Base-by-base conservation (phyloP, 768 basidiomycete genomes). In the Termitomyces sp. region DNA sequence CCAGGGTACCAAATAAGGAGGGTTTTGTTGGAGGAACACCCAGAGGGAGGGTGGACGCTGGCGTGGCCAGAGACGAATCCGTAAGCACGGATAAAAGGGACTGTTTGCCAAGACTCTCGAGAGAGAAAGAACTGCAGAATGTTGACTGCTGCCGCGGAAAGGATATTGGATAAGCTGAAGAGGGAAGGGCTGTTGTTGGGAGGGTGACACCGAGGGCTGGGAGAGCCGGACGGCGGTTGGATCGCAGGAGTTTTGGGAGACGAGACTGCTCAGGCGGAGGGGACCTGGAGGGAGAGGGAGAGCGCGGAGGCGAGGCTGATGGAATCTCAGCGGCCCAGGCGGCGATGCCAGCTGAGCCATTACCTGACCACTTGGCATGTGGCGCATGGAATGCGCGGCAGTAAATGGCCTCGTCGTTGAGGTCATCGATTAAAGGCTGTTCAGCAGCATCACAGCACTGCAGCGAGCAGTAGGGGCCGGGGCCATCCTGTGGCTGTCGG, bases 1-100 rank as follows among this genome's bases (percentile, higher is more conserved):
- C 70, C 46, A 81, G 69, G 5, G 69, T 59, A 53, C 69, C 74
- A 46, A 80, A 65, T 2, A 74, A 63, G 0, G 78, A 74, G 12
- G 66, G 59, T 56, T 59, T 59, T 12, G 60, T 55, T 9, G 61
- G 53, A 13, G 70, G 67, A 13, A 82, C 72, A 62, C 78, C 65
- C 56, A 72, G 55, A 46, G 70, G 65, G 47, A 68, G 63, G 61
- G 72, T 67, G 57, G 76, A 82, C 56, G 69, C 72, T 18, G 77
- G 82, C 24, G 84, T 84, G 0, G 80, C 73, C 60, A 85, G 69
- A 49, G 80, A 79, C 0, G 82, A 79, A 27, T 80, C 79, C 1
- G 79, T 76, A 24, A 74, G 69, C 42, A 70, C 68, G n/a, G 74
- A 72, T 20, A 60, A 59, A n/a, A 68, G 61, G 18, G 75, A 74